Base-by-base conservation (phyloP, 2,329 filamentous ascomycete species). In the Alternaria atra region DNA sequence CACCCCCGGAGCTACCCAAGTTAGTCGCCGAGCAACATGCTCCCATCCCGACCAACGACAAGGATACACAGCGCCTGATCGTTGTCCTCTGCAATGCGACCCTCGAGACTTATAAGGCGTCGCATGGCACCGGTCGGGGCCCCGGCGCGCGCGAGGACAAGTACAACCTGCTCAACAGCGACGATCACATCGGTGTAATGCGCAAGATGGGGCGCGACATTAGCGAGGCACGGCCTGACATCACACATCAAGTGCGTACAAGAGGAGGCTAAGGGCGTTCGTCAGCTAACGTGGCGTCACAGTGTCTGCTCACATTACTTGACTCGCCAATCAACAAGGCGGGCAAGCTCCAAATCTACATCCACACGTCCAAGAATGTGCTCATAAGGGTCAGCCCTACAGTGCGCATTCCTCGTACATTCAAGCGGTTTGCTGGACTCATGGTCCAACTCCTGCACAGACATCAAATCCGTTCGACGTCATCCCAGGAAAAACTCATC, bases 161-260 rank as follows among this genome's bases (percentile, higher is more conserved):
- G 81, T 99, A 97, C 82, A 97, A 94, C 63, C 85, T 99, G 53
- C 89, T 99, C 75, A 99, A 99, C 85, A 97, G 94, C 81, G 95
- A 99, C 77, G 95, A 99, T 82, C 95, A 99, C 79, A 99, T 99
- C 71, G 95, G 95, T 65, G 91, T 98, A 68, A 97, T 99, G 93
- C 91, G 95, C 75, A 99, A 98, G 85, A 98, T 98, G 94, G 97
- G 97, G 79, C 88, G 95, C 72, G 95, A 99, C 79, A 98, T 99
- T 69, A 97, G 94, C 79, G 95, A 99, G 81, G 95, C 95, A 62
- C 89, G 95, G 71, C 95, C 95, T 44, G 95, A 99, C 81, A 99
- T 99, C 75, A 97, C 95, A 46, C 95, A 99, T 80, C 95, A 98
- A 92, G 94, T 97, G 84, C 75, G 87, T 80, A 46, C 58, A 62